Evolutionary conservation across 2,329 filamentous ascomycete genomes (phyloP), one percentile per base, ranked within the genome.

Genomic region (Aphanocladium album): DNA sequence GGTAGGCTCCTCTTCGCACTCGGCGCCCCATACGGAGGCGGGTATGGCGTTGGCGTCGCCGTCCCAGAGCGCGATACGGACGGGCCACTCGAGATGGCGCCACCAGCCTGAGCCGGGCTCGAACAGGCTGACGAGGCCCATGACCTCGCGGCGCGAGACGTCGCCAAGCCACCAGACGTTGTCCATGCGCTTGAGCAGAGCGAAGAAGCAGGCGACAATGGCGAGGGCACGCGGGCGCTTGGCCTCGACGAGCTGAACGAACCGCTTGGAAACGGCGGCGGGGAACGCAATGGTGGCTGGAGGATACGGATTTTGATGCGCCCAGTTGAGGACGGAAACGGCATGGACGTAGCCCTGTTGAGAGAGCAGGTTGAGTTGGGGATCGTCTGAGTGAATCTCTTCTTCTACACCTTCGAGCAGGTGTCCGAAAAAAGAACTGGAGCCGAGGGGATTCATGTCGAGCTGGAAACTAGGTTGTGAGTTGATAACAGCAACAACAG

Each of bases 111-210:
- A 84, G 52, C 83, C 80, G 2, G 79, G 77, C 67, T 84, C 81
- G 68, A 86, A 86, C 39, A 85, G 72, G 39, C 79, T 80, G 21
- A 85, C 79, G 25, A 89, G 79, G 21, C 87, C 86, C 68, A 84
- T 81, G 17, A 90, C 83, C 66, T 90, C 84, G 60, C 84, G 81
- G 17, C 82, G 80, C 8, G 86, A 82, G 67, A 89, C 86, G 43
- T 87, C 86, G 21, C 85, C 80, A 30, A 90, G 75, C 88, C 88
- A 91, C 88, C 88, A 91, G 17, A 86, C 76, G 17, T 77, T 72
- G 62, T 87, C 82, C 63, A 88, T 76, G 37, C 80, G 80, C 67
- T 86, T 86, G 51, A 89, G 76, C 41, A 88, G 74, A 30, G 84
- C 86, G 66, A 88, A 88, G 70, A 88, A 89, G 69, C 83, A 86